Base-by-base conservation (phyloP, 2,329 filamentous ascomycete species). In the Hortaea sp. region DNA sequence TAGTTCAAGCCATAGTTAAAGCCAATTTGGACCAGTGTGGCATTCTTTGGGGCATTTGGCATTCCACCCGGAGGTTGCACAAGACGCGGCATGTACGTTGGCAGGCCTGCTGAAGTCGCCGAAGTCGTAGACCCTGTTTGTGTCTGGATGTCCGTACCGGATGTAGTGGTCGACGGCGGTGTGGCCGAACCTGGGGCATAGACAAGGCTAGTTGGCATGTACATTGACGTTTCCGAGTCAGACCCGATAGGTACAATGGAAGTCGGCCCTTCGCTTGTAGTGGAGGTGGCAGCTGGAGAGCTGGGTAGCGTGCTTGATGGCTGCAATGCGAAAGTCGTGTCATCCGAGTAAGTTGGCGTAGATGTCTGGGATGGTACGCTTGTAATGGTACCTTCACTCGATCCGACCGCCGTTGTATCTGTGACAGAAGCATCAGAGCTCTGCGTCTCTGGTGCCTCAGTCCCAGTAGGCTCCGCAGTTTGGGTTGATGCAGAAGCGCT, bases 1-100 rank as follows among this genome's bases (percentile, higher is more conserved):
- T 92, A 98, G 69, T 94, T 90, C 56, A 94, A 75, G 1, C 78
- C 77, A 60, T 81, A 84, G 44, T 79, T 71, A 75, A 97, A 95
- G 31, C 85, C 92, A 52, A 97, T 76, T 63, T 95, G 88, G 55
- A 95, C 82, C 56, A 85, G 67, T 4, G 78, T 80, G 1, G 78
- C 80, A 55, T 85, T 84, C 3, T 73, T 67, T 0, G 86, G 84
- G 6, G 56, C 50, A 4, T 68, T 49, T 13, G 73, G 70, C 42
- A 76, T 73, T 29, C 77, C 76, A 46, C 76, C 73, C 37, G 79
- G 77, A 6, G 88, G 87, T 29, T 81, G 78, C 53, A 95, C 89
- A 39, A 85, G 77, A 58, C 79, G 79, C 13, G 88, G 88, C 48
- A 94, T 73, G 32, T 73, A 71, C 0, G 79, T 77, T 0, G 85